Evolutionary conservation across 164 flowering plant genomes (phyloP).

Genomic region (Nelumbo lutea): DNA sequence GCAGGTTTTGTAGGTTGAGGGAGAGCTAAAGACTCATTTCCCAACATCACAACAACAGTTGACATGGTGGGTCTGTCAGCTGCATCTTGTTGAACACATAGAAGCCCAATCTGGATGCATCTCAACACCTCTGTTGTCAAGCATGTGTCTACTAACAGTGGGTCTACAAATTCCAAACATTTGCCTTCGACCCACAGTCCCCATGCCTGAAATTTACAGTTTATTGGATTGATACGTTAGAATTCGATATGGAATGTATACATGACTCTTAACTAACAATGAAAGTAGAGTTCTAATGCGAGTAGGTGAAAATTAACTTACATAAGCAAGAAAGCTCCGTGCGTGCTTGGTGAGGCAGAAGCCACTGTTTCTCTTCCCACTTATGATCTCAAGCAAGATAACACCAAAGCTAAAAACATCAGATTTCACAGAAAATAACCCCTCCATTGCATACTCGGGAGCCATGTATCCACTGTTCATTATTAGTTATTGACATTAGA

Average conservation of each 20-base stretch:
- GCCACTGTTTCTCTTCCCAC: conserved; percentile 16
- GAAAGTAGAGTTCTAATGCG: too few relatives aligned
- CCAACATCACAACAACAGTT: conserved; percentile 16
- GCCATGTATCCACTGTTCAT: conserved; percentile 26
- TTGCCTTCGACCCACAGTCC: conserved; percentile 22
- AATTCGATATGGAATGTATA: neutral
- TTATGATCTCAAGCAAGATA: conserved; percentile 23
- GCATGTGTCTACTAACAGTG: neutral
- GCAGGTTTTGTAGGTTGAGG: conserved; percentile 12
- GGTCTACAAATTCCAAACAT: conserved; percentile 18
- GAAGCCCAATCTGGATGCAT: conserved; percentile 24
- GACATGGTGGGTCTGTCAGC: conserved; percentile 25
- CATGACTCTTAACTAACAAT: neutral
- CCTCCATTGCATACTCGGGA: conserved; percentile 29
- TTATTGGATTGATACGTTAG: neutral
- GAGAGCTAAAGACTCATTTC: conserved; percentile 1
- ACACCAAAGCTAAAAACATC: conserved; percentile 28
- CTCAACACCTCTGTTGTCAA: conserved; percentile 7
- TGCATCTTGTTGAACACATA: conserved; percentile 28
- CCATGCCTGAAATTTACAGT: conserved; percentile 20
- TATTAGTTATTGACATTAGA: too few relatives aligned
- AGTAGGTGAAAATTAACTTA: conserved; percentile 7
- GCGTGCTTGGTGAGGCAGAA: conserved; percentile 4
- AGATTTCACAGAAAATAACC: conserved; percentile 24
- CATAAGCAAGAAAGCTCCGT: conserved; percentile 18